These are phyloP conservation scores for Saprolegnia parasitica DNA, from an alignment of 352 stramenopile genomes.

Conservation along the genomic window DNA sequence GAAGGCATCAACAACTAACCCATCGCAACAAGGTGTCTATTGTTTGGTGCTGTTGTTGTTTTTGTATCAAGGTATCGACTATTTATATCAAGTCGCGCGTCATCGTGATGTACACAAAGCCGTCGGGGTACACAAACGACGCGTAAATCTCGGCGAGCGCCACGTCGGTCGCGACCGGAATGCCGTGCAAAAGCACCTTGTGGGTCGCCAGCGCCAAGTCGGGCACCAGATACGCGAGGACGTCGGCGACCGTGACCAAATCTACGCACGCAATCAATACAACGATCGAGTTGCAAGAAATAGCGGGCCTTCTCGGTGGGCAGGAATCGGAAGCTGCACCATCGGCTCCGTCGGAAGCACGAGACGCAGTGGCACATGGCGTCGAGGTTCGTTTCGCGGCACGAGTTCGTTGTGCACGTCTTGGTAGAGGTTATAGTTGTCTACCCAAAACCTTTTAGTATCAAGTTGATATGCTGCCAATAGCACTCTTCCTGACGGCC, in stretches of 20 bases:
- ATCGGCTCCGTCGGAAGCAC: conserved; percentile 49
- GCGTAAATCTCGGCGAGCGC: conserved; percentile 60
- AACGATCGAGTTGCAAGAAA: no score
- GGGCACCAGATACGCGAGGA: conserved; percentile 52
- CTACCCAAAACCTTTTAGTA: no score
- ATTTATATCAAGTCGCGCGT: neutral
- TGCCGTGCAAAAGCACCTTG: conserved; percentile 53
- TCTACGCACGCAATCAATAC: conserved; percentile 33
- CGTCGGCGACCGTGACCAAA: conserved; percentile 39
- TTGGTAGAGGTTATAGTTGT: conserved; percentile 42
- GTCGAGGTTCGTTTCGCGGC: conserved; percentile 34
- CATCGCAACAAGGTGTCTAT: neutral
- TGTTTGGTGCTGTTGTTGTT: no score
- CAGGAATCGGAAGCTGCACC: conserved; percentile 69
- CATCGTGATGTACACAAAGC: conserved; percentile 65
- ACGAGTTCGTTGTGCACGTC: conserved; percentile 35
- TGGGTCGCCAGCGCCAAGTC: conserved; percentile 38
- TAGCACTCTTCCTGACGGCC: conserved; percentile 70
- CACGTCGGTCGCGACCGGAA: conserved; percentile 43
- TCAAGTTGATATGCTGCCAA: no score
- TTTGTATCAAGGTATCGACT: neutral
- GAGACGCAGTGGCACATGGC: conserved; percentile 58
- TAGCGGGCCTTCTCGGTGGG: conserved; percentile 26
- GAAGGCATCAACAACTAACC: conserved; percentile 55
- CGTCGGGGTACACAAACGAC: conserved; percentile 63